Conservation (phyloP, 352 stramenopile species). For the Aphanomyces cochlioides region DNA sequence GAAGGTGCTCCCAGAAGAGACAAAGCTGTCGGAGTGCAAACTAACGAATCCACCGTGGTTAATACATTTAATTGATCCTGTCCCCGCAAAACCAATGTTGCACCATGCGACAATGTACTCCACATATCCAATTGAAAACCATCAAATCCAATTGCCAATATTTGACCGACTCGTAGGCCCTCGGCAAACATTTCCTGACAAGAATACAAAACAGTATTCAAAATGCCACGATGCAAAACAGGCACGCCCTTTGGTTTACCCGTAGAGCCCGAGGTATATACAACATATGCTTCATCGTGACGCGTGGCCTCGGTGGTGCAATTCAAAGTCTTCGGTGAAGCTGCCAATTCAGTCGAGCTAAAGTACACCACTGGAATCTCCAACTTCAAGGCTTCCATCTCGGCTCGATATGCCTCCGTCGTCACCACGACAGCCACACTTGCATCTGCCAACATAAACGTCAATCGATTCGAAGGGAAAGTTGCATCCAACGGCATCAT, state of each 20-base stretch:
- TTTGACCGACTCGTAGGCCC: background rate
- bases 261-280: constrained; percentile 30
- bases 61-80: background rate
- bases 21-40: constrained; percentile 1
- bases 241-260: constrained; percentile 30
- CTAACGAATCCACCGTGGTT: background rate
- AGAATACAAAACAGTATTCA: background rate
- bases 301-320: background rate
- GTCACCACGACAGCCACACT: constrained; percentile 28
- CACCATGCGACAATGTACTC: background rate
- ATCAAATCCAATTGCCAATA: background rate
- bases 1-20: background rate
- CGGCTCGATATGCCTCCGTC: background rate
- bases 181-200: background rate
- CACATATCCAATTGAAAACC: background rate
- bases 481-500: constrained; percentile 82
- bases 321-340: constrained; percentile 16
- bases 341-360: background rate
- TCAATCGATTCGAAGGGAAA: constrained; percentile 48
- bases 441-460: constrained; percentile 48
- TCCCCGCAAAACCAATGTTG: background rate
- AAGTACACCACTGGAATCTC: background rate
- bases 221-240: constrained; percentile 10
- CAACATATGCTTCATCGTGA: constrained; percentile 35
- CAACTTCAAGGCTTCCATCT: background rate